Base-by-base conservation (phyloP, 768 basidiomycete genomes). In the Agrocybe pediades region DNA sequence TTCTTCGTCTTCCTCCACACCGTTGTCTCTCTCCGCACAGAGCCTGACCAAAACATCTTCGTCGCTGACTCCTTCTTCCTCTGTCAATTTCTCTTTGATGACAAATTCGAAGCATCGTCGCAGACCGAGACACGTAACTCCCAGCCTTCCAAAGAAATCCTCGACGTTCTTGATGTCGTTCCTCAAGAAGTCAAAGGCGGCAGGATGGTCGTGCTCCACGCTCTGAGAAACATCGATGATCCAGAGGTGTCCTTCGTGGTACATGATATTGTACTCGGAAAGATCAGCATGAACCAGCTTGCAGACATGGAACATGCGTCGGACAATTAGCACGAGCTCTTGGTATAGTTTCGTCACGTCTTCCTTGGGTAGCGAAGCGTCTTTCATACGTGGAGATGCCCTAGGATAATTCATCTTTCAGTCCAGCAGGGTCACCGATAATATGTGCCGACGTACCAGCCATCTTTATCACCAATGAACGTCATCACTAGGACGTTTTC, bases 191-290 rank as follows among this genome's bases (percentile, higher is more conserved):
- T 99, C 96, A 67, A 95, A 98, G 0, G 97, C 93, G 24, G 88
- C 79, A 0, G 96, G 97, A 62, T 99, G 97, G 69, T 98, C 96
- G 65, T 98, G 95, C 63, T 99, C 97, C 29, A 99, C 95, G 58
- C 93, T 95, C 68, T 99, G 97, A 1, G 95, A 97, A 54, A 99
- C 97, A 69, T 99, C 97, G 72, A 99, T 98, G 62, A 98, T 88
- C 71, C 84, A 94, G 16, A 97, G 79, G 63, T 93, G 92, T 1
- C 72, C 78, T 44, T 84, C 74, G 70, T 93, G 90, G 64, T 85
- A 96, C 65, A 99, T 81, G 62, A 99, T 86, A 68, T 99, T 99
- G 81, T 99, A 99, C 69, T 99, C 97, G 50, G 92, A 95, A 48
- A 99, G 80, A 77, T 99, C 97, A 45, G 96, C 97, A 64, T 99